Base-by-base conservation (phyloP, 192 early-diverging fungal genomes). In the Thamnidium elegans region DNA sequence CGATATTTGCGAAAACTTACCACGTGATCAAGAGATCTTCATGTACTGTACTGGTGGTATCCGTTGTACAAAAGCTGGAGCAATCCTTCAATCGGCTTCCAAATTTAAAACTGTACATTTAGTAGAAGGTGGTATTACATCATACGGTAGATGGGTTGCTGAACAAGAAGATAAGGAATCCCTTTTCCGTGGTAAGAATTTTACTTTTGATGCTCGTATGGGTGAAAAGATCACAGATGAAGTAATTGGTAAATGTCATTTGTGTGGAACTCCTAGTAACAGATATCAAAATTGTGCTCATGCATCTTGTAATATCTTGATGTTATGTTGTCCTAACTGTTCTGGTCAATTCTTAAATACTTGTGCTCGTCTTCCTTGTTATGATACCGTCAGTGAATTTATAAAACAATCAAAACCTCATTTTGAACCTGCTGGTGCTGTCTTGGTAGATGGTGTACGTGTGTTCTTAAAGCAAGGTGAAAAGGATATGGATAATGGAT, bases 31-130 rank as follows among this genome's bases (percentile, higher is more conserved):
- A 52, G 86, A 87, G 14, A 81, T 92, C 6, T 87, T 81, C 68
- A 92, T 92, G 90, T 92, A 92, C 60, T 92, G 90, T 70, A 90
- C 90, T 51, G 73, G 63, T 36, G 90, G 90, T n/a, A 92, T 92
- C 54, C 79, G 90, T 15, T 92, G 90, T 58, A 86, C 88, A 5
- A 84, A 88, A 21, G 89, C 90, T n/a, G 90, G 90, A 5, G 89
- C 90, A 10, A 77, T 90, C 6, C 76, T 92, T 7, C 86, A 82
- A 31, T 80, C 83, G 5, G 36, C 78, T 3, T 78, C 78, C 11
- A 89, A 87, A 11, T 84, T 86, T 60, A 65, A 83, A 19, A 81
- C 83, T 9, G 88, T 92, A 52, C 84, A 87, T 50, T 80, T 87
- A 42, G 78, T 92, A 3, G 79, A 79, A 30, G 90, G 90, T 56